Conservation (phyloP, 2,329 filamentous ascomycete species). For the Ophioceras dolichostomum region DNA sequence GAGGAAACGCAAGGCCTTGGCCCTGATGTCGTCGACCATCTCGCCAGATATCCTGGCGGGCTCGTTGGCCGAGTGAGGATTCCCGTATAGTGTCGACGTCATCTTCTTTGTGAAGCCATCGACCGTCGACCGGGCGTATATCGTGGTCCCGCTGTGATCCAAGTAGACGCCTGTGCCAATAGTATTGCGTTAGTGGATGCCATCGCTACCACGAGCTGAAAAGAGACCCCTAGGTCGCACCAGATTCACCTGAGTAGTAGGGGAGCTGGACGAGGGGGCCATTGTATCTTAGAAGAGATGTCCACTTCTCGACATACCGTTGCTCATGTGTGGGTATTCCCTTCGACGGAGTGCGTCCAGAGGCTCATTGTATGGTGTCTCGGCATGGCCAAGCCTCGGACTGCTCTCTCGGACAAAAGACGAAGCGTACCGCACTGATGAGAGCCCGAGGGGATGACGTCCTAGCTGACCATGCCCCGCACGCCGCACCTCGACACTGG, state of each 20-base stretch:
- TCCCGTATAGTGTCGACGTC: slow-evolving; percentile 47
- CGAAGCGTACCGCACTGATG: too few species aligned
- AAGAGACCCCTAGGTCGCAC: neutral
- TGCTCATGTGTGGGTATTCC: slow-evolving; percentile 29
- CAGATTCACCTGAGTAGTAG: neutral
- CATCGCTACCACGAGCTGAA: neutral
- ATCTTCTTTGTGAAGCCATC: slow-evolving; percentile 42
- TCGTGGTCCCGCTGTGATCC: slow-evolving; percentile 44
- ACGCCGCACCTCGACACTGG: too few species aligned
- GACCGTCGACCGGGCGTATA: slow-evolving; percentile 46
- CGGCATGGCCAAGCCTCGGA: too few species aligned
- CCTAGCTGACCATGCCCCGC: too few species aligned
- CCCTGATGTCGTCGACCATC: slow-evolving; percentile 42
- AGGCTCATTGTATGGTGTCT: slow-evolving; percentile 15
- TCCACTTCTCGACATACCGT: slow-evolving; percentile 15
- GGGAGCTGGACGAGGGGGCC: neutral
- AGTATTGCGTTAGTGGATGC: neutral
- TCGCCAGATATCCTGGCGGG: slow-evolving; percentile 45
- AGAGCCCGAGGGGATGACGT: too few species aligned
- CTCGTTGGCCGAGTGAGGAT: slow-evolving; percentile 53
- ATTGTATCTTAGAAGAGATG: too few species aligned
- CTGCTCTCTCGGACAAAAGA: too few species aligned
- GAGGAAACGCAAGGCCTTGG: slow-evolving; percentile 42
- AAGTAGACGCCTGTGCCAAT: slow-evolving; percentile 32
- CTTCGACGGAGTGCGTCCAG: slow-evolving; percentile 23